Base-by-base conservation (phyloP, 2,329 filamentous ascomycete genomes). In the Stenocarpella maydis region DNA sequence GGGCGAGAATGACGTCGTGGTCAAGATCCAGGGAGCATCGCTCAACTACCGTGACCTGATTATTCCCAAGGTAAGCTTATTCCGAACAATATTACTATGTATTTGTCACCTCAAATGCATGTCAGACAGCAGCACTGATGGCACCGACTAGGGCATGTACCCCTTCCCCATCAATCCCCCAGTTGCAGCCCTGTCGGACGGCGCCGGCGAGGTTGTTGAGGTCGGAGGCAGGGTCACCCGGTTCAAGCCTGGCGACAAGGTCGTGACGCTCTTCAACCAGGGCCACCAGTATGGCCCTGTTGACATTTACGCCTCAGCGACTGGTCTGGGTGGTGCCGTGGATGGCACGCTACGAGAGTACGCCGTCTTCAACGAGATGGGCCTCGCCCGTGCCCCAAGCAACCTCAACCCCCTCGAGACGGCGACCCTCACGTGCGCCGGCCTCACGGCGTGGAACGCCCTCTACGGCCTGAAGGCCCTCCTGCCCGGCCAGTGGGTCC, bases 1-100 rank as follows among this genome's bases (percentile, higher is more conserved):
- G 1, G 91, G 91, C 55, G 91, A 93, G 67, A 87, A 87, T 71
- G 89, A 95, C 31, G 91, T 94, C 7, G 84, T 95, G 41, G 88
- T 95, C 74, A 91, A 91, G 78, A 83, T 87, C 31, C 80, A 82
- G 63, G 84, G 82, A 17, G 86, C 82, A 7, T 85, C 85, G 34
- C 81, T 88, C 63, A 88, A 87, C 79, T 87, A 83, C 76, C 85
- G 86, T 67, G 86, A 88, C 72, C 78, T 87, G 63, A 80, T 84
- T 72, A 85, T 87, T 65, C 81, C 84, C 34, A 76, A 75, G 74
- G 79, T 77, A 69, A 50, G 65, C 63, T 14, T 28, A 28, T 12
- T 49, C 5, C 3, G 6, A 47, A 49, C 17, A 4, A 12, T 15
- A 10, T 21, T 17, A 19, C 31, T 9, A 4, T 9, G 31, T n/a